phyloP scores from a whole-genome alignment of 73 alveolate species.

The Urostyla sp. region DNA sequence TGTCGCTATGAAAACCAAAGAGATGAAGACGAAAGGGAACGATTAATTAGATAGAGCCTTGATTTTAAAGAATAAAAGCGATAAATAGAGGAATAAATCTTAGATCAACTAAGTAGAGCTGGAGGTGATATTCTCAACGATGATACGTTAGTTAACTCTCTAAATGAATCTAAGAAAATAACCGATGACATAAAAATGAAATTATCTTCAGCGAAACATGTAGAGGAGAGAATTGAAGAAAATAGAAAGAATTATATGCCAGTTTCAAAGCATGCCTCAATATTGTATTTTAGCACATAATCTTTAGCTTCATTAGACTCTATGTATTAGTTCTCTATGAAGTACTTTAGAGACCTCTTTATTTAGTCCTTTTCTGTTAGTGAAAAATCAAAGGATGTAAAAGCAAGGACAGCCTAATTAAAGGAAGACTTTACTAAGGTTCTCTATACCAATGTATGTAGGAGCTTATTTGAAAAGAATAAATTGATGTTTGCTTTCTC shows the following conservation, averaged over 20 bases:
- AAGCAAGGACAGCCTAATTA: conserved; percentile 78
- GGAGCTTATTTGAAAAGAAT: conserved; percentile 81
- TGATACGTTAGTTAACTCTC: conserved; percentile 86
- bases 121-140: conserved; percentile 88
- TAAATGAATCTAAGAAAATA: conserved; percentile 87
- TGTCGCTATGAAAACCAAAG: conserved; percentile 82
- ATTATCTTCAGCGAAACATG: conserved; percentile 84
- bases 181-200: conserved; percentile 91
- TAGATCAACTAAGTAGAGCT: conserved; percentile 64
- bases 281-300: conserved; percentile 86
- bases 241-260: conserved; percentile 91
- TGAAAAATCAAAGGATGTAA: conserved; percentile 80
- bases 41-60: conserved; percentile 75
- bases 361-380: conserved; percentile 73
- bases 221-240: conserved; percentile 87
- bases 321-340: conserved; percentile 87
- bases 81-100: conserved; percentile 79
- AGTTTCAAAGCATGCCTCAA: conserved; percentile 88
- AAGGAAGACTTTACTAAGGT: conserved; percentile 77
- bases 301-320: conserved; percentile 84
- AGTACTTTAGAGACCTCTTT: conserved; percentile 82
- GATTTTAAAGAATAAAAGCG: conserved; percentile 81
- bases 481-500: conserved; percentile 78
- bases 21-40: conserved; percentile 83
- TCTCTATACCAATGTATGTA: conserved; percentile 83